Percentiles rank a stretch among this genome's conserved stretches.
Conservation (phyloP, 2,329 filamentous ascomycete species). For the Shiraia sp. region DNA sequence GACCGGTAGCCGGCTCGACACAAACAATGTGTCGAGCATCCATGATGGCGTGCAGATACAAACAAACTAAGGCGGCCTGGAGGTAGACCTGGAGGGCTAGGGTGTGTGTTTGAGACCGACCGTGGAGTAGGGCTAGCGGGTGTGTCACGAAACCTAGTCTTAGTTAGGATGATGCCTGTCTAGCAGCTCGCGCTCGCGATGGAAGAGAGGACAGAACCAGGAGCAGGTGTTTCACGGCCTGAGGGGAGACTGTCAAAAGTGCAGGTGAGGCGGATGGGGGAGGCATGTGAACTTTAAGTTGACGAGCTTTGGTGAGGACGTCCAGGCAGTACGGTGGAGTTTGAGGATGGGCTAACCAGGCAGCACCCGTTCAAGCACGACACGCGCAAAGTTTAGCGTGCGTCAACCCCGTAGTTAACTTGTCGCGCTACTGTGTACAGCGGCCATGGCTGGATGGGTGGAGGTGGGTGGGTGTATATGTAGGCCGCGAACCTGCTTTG, state of each 20-base stretch:
- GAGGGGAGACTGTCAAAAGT: conserved; percentile 10
- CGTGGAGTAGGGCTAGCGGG: conserved; percentile 1
- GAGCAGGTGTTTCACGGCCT: conserved; percentile 17
- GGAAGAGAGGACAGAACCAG: conserved; percentile 9
- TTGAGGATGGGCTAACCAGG: no score
- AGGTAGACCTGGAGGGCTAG: neutral
- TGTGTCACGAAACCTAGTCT: conserved; percentile 12
- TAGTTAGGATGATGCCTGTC: conserved; percentile 13
- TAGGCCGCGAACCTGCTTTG: no score
- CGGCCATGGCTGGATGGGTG: no score
- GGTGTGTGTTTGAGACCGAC: conserved; percentile 2
- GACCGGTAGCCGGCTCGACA: conserved; percentile 59
- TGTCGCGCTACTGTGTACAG: no score
- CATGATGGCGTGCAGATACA: conserved; percentile 9
- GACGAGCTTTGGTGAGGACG: neutral
- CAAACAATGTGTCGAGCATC: conserved; percentile 55
- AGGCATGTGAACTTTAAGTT: conserved; percentile 11
- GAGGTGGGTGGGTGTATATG: no score
- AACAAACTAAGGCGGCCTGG: conserved; percentile 1
- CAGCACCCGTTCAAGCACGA: no score
- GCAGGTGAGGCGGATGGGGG: conserved; percentile 5
- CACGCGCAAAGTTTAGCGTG: no score
- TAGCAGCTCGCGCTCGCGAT: conserved; percentile 4
- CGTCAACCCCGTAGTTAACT: no score
- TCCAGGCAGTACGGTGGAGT: conserved; percentile 4